Base-by-base conservation (phyloP, 805 yeast species). In the Yarrowia bubula region DNA sequence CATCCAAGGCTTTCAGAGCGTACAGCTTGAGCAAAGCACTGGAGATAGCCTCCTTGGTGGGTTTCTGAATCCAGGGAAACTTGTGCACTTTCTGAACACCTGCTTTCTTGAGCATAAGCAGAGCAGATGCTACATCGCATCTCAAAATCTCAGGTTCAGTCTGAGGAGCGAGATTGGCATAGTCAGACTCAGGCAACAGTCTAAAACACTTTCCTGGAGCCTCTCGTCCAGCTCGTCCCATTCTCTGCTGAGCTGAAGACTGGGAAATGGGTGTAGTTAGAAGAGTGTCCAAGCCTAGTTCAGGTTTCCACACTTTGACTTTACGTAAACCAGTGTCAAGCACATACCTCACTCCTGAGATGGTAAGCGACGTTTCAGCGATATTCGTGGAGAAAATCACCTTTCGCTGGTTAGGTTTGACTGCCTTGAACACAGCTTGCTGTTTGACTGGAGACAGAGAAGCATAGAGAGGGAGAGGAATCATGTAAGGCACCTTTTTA, bases 181-280 rank as follows among this genome's bases (percentile, higher is more conserved):
- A 93, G 66, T 89, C 87, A 1, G 77, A 73, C 70, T 93, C 98
- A 57, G 89, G 86, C 74, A 88, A 95, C 41, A 95, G 77, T 66
- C 98, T 78, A 76, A 81, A 95, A 48, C 95, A 90, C 74, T 93
- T 93, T 47, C 99, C 99, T 35, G 88, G 84, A 15, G 86, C 82
- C 77, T 95, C 98, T 84, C 99, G 90, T 68, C 99, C 99, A n/a
- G 99, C 98, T 81, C 99, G 89, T 75, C 99, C 99, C 51, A 92
- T 86, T 76, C 99, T 81, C 78, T 95, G 99, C 39, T 89, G 84
- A 0, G 98, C 99, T 43, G 96, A 89, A 0, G 98, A 96, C 71
- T 89, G 90, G 0, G 98, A 92, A 22, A 95, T 87, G 1, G 99
- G 95, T 0, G 95, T 91, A 0, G 97, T 92, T 61, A 95, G 78